These are phyloP conservation scores for Trichophaea hybrida DNA, from an alignment of 2,329 filamentous ascomycete species.

Conservation along the genomic window DNA sequence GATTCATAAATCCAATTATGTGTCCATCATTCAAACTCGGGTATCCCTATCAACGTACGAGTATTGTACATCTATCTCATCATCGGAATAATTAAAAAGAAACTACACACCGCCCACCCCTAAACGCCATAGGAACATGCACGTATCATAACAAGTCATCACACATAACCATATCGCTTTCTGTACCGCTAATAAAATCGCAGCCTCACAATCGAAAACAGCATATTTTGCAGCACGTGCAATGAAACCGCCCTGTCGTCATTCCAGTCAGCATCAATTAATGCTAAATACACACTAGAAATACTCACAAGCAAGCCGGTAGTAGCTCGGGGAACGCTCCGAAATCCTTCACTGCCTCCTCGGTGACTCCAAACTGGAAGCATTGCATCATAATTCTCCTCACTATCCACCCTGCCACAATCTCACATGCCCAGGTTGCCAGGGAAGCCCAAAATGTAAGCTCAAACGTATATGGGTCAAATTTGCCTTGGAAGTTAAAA, in stretches of 20 bases:
- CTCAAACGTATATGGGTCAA: constrained; percentile 38
- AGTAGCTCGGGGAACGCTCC: constrained; percentile 53
- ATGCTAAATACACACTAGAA: too few relatives aligned
- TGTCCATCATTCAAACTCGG: not conserved
- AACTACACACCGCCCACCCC: not conserved
- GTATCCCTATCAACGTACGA: not conserved
- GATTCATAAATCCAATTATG: not conserved
- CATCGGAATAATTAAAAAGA: not conserved
- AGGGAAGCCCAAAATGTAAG: constrained; percentile 49
- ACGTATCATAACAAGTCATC: not conserved
- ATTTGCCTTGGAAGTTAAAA: constrained; percentile 47
- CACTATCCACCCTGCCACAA: constrained; percentile 47
- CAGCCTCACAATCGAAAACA: constrained; percentile 53
- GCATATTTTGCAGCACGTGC: constrained; percentile 57
- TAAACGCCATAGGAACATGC: not conserved
- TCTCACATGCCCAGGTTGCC: constrained; percentile 54
- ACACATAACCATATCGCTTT: not conserved
- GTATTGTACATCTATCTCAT: not conserved
- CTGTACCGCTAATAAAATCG: constrained; percentile 35
- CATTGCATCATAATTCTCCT: constrained; percentile 43
- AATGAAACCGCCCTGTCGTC: constrained; percentile 41
- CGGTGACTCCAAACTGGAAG: constrained; percentile 48
- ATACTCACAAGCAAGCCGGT: constrained; percentile 42
- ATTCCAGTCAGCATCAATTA: too few relatives aligned
- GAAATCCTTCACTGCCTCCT: constrained; percentile 50